Evolutionary conservation across 371 early-diverging fungal genomes (phyloP).

Genomic region (Funneliformis caledonium): DNA sequence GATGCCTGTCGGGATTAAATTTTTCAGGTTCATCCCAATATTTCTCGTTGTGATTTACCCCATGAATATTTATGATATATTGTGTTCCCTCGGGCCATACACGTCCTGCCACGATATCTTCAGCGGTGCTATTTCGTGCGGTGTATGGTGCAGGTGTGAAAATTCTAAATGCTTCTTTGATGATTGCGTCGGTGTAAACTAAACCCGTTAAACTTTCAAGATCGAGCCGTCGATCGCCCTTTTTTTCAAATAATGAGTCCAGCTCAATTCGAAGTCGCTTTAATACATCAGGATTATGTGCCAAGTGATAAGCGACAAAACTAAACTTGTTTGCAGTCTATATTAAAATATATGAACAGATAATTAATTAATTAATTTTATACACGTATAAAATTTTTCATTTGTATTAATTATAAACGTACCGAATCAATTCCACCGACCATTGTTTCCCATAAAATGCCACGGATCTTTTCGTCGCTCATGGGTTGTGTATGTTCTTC

Average conservation of each 20-base stretch:
- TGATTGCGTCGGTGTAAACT: constrained; percentile 8
- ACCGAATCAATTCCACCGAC: neutral
- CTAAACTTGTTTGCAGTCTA: constrained; percentile 15
- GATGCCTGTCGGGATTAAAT: constrained; percentile 34
- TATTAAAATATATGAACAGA: neutral
- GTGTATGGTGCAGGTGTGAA: neutral
- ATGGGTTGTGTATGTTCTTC: neutral
- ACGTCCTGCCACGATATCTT: neutral
- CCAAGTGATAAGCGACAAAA: constrained; percentile 6
- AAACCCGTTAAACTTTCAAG: neutral
- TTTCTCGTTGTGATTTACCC: neutral
- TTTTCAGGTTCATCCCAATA: constrained; percentile 29
- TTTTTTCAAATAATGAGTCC: neutral
- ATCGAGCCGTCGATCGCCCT: neutral
- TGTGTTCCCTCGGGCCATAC: neutral
- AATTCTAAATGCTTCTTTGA: constrained; percentile 13
- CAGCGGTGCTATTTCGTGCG: neutral
- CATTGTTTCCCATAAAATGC: neutral
- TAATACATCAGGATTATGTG: neutral
- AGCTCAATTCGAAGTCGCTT: neutral
- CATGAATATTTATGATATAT: neutral
- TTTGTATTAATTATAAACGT: neutral
- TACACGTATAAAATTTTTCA: neutral
- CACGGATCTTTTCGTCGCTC: neutral
- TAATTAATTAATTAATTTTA: neutral